Conservation (phyloP, 768 basidiomycete species). For the Phaeotremella fagi region DNA sequence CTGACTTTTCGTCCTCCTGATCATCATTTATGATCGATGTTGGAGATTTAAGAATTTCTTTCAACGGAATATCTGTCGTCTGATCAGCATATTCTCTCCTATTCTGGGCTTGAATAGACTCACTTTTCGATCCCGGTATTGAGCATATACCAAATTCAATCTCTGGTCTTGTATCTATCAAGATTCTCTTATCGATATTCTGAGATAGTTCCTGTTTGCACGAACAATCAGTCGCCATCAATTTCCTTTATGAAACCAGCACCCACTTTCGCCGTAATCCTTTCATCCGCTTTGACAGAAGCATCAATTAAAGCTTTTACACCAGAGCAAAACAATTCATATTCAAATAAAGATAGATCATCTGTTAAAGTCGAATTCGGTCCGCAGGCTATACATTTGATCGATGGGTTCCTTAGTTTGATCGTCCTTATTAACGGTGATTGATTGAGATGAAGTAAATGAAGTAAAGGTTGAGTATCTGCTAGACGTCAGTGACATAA, state of each 20-base stretch:
- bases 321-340: constrained; percentile 82
- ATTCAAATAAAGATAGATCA: constrained; percentile 61
- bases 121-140: constrained; percentile 70
- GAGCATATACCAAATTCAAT: constrained; percentile 85
- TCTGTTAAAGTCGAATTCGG: constrained; percentile 47
- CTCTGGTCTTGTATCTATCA: constrained; percentile 76
- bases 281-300: constrained; percentile 43
- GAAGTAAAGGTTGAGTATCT: constrained; percentile 63
- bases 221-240: too few species aligned
- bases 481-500: neutral
- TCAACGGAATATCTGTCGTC: too few species aligned
- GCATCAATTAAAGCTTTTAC: constrained; percentile 59
- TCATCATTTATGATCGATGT: too few species aligned
- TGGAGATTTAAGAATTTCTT: too few species aligned
- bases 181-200: too few species aligned
- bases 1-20: constrained; percentile 6
- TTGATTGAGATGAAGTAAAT: constrained; percentile 69
- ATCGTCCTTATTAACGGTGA: constrained; percentile 71
- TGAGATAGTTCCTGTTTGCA: too few species aligned
- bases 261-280: constrained; percentile 6
- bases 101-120: too few species aligned
- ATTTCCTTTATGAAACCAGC: too few species aligned
- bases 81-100: too few species aligned
- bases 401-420: constrained; percentile 68
- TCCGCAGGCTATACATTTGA: constrained; percentile 73